Evolutionary conservation across 441 rosid species (phyloP).

Genomic region (Sinapis alba): DNA sequence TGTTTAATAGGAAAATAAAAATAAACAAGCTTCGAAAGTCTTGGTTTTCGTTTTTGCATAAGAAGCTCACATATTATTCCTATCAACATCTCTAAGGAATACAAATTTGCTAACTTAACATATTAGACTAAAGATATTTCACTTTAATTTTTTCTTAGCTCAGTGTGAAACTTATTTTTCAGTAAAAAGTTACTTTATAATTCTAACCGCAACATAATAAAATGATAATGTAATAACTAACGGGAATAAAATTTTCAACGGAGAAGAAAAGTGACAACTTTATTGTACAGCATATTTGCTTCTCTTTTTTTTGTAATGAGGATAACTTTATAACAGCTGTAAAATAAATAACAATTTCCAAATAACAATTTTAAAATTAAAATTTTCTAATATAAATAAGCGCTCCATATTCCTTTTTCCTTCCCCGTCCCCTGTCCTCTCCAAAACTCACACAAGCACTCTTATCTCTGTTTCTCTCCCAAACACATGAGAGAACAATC

Average conservation of each 20-base stretch:
- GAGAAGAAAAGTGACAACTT: slow-evolving; percentile 37
- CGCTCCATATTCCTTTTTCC: not conserved
- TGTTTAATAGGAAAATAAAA: too few relatives aligned
- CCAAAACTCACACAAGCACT: slow-evolving; percentile 7
- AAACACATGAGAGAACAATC: slow-evolving; percentile 49
- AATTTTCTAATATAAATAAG: slow-evolving; percentile 34
- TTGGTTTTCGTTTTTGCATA: not conserved
- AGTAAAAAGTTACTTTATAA: not conserved
- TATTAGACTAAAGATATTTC: not conserved
- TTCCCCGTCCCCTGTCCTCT: slow-evolving; percentile 10
- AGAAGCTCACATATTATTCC: slow-evolving; percentile 20
- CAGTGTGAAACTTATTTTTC: not conserved
- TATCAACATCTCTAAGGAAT: slow-evolving; percentile 33
- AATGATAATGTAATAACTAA: slow-evolving; percentile 19
- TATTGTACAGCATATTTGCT: slow-evolving; percentile 37
- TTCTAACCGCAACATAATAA: not conserved
- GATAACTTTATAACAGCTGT: slow-evolving; percentile 23
- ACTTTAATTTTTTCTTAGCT: not conserved
- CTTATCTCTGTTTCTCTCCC: slow-evolving; percentile 7
- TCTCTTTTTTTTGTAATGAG: slow-evolving; percentile 27
- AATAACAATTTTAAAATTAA: not conserved
- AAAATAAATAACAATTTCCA: not conserved
- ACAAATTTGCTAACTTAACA: not conserved
- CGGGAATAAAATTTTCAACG: slow-evolving; percentile 10
- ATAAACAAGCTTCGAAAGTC: not conserved